phyloP scores from a whole-genome alignment of 495 filamentous ascomycete genomes.

The Annulohypoxylon moriforme region DNA sequence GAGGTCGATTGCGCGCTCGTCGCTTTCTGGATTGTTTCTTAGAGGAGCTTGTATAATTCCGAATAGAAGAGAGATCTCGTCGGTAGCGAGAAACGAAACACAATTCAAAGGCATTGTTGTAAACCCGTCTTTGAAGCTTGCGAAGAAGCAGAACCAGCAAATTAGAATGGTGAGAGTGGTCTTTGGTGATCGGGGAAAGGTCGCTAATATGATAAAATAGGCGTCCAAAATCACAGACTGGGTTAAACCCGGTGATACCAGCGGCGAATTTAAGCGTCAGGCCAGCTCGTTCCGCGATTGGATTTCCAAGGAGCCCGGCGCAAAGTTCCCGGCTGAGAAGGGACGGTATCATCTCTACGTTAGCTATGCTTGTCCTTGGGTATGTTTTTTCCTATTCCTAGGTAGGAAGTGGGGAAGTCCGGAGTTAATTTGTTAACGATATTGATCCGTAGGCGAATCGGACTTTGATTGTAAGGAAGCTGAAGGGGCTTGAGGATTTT shows the following conservation, averaged over 20 bases:
- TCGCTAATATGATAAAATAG: neutral
- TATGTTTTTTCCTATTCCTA: constrained; percentile 34
- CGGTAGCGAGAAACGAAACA: neutral
- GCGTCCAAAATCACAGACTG: constrained; percentile 78
- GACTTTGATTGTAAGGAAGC: constrained; percentile 75
- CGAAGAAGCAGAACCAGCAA: constrained; percentile 14
- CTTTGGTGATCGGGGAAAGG: too few relatives aligned
- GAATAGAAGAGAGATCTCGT: constrained; percentile 10
- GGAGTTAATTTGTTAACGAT: constrained; percentile 21
- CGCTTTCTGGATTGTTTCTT: neutral
- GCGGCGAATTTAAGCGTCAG: constrained; percentile 91
- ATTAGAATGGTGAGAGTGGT: constrained; percentile 35
- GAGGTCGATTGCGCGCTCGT: neutral
- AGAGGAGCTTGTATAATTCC: neutral
- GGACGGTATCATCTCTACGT: constrained; percentile 85
- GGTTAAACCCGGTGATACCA: constrained; percentile 77
- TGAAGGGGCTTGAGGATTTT: constrained; percentile 82
- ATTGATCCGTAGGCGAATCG: constrained; percentile 67
- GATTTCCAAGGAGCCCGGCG: constrained; percentile 68
- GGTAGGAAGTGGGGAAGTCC: too few relatives aligned
- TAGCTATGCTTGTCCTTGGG: constrained; percentile 81
- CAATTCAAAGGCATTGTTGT: neutral
- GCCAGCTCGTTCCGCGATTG: constrained; percentile 75
- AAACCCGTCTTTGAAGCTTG: neutral
- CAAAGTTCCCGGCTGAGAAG: constrained; percentile 77